phyloP scores from a whole-genome alignment of 78 protist genomes.

The Guillardia theta region DNA sequence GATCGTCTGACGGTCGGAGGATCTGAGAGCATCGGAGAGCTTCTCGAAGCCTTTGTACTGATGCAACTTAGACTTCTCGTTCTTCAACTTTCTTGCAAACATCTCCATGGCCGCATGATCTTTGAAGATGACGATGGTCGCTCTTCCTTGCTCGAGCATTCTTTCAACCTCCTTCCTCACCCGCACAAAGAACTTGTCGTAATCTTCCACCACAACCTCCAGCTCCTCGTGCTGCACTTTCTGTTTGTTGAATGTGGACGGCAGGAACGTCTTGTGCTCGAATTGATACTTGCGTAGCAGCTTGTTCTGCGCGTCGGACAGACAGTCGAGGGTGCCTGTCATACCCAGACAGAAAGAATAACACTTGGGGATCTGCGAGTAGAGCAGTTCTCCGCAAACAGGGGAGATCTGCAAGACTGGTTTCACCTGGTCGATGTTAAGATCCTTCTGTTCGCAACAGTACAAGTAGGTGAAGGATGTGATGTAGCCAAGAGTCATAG shows the following conservation, averaged over 20 bases:
- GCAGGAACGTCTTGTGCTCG: neutral
- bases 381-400: neutral
- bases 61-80: neutral
- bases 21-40: neutral
- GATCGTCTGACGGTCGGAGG: neutral
- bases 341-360: neutral
- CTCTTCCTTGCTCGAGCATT: neutral
- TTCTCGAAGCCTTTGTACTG: neutral
- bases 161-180: neutral
- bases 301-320: neutral
- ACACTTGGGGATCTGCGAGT: neutral
- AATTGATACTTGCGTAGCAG: neutral
- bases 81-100: neutral
- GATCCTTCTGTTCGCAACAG: neutral
- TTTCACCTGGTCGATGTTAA: neutral
- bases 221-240: neutral
- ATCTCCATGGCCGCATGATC: neutral
- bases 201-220: neutral
- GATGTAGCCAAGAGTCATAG: neutral
- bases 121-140: neutral
- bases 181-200: neutral
- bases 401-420: neutral
- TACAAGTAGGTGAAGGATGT: neutral
- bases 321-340: slow-evolving; percentile 3
- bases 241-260: neutral